Evolutionary conservation across 2,329 filamentous ascomycete species (phyloP).

Genomic region (Hymenoscyphus occultus): DNA sequence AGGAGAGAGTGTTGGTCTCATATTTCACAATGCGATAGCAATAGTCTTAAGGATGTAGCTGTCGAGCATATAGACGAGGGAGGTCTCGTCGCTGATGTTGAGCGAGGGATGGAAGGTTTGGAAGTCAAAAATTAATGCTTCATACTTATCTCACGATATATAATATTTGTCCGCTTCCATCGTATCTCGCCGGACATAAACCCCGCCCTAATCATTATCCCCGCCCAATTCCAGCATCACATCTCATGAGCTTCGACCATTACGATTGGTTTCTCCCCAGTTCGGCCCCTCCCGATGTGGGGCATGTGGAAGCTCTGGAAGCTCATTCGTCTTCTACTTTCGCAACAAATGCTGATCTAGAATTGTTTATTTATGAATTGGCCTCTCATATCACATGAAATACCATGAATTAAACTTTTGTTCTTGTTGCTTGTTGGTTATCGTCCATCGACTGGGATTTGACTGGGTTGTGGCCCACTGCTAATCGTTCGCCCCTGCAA

Average conservation of each 20-base stretch:
- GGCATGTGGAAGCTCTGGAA: not conserved
- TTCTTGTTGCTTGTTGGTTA: not conserved
- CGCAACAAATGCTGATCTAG: not conserved
- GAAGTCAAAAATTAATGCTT: conserved; percentile 2
- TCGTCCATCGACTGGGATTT: not conserved
- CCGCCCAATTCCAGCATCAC: not conserved
- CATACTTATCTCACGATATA: not conserved
- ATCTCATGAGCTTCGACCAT: not conserved
- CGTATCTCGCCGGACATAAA: not conserved
- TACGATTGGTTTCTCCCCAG: not conserved
- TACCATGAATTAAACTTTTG: not conserved
- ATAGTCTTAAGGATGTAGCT: not conserved
- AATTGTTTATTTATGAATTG: not conserved
- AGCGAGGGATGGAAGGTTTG: conserved; percentile 1
- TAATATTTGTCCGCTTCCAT: not conserved
- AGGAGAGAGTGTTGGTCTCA: not conserved
- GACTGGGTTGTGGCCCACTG: not conserved
- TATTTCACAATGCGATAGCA: not conserved
- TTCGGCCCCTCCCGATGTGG: not conserved
- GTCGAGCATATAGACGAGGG: not conserved
- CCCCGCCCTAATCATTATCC: not conserved
- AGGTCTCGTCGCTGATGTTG: conserved; percentile 5
- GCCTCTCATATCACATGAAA: not conserved
- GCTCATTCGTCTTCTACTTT: not conserved
- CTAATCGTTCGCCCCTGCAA: not conserved